These are phyloP conservation scores for Cyclotella kingstonii DNA, from an alignment of 108 stramenopile genomes.

Conservation along the genomic window DNA sequence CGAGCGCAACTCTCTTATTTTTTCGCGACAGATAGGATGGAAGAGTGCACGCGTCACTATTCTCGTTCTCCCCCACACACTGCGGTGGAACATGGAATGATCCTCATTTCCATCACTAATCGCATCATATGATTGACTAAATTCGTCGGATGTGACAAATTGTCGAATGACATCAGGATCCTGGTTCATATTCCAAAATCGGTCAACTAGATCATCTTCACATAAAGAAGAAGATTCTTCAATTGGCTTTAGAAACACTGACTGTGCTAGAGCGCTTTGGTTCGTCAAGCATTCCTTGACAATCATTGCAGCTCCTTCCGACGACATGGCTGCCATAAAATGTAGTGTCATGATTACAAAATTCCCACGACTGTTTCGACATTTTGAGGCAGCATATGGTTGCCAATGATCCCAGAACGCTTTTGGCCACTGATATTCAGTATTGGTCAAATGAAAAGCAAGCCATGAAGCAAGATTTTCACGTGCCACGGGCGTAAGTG, in stretches of 20 bases:
- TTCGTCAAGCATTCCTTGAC: slow-evolving; percentile 48
- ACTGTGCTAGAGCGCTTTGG: slow-evolving; percentile 31
- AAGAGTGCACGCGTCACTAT: slow-evolving; percentile 36
- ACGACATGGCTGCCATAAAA: slow-evolving; percentile 37
- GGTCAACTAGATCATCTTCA: slow-evolving; percentile 50
- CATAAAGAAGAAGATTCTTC: slow-evolving; percentile 32
- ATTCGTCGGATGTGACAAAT: slow-evolving; percentile 62
- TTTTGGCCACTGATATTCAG: slow-evolving; percentile 83
- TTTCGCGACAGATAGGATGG: slow-evolving; percentile 26
- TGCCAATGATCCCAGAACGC: slow-evolving; percentile 84
- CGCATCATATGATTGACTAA: slow-evolving; percentile 32
- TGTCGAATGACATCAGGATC: slow-evolving; percentile 52
- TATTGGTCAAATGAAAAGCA: slow-evolving; percentile 80
- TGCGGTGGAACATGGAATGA: slow-evolving; percentile 18
- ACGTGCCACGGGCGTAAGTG: slow-evolving; percentile 60
- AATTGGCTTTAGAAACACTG: slow-evolving; percentile 23
- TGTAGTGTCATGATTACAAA: slow-evolving; percentile 45
- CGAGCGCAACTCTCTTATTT: slow-evolving; percentile 10
- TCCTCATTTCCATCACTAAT: slow-evolving; percentile 11
- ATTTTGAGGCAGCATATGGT: slow-evolving; percentile 41
- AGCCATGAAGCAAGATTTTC: slow-evolving; percentile 81
- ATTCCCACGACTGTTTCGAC: slow-evolving; percentile 65
- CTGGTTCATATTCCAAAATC: slow-evolving; percentile 61
- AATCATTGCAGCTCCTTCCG: slow-evolving; percentile 32
- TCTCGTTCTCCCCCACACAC: slow-evolving; percentile 49